Base-by-base conservation (phyloP, 495 filamentous ascomycete genomes). In the Aspergillus saccharolyticus region DNA sequence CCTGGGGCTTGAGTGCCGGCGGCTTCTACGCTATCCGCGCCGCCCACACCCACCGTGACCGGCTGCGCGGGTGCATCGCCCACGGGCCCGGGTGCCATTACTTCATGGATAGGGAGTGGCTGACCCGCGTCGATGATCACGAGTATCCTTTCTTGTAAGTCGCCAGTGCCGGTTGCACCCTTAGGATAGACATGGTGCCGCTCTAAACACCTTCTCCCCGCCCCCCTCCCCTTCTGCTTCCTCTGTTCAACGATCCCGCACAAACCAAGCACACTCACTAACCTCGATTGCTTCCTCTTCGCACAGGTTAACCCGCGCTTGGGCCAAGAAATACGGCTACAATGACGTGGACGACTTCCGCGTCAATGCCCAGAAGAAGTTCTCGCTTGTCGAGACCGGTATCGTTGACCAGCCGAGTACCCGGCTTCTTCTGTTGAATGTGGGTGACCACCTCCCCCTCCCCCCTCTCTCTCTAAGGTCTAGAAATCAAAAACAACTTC, bases 1-100 rank as follows among this genome's bases (percentile, higher is more conserved):
- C 80, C 39, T 93, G 88, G 89, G 87, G 85, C 0, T 78, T 90
- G 52, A 88, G 85, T 66, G 82, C 82, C 3, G 89, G 89, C 24
- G 89, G 89, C 0, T 91, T 87, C 74, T 89, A 91, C 70, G 88
- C 86, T 15, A 80, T 89, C 33, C 79, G 89, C 14, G 78, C 88
- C 9, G 87, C 88, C 54, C 84, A 88, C 66, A 91, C 85, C 49
- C 89, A 91, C 65, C 70, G 72, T 18, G 73, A 83, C 0, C 60
- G 73, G 10, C 66, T 93, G 8, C 68, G 66, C 0, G 89, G 87
- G 0, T 75, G 70, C 17, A 79, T 90, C n/a, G 85, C 86, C 22
- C 84, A 89, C 67, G 88, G 89, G 0, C 86, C 86, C 9, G 89
- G 89, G 0, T 75, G 73, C 46, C 89, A 92, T 66, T 78, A 86